These are phyloP conservation scores for Zopfochytrium polystomum DNA, from an alignment of 371 early-diverging fungal species.

Conservation along the genomic window DNA sequence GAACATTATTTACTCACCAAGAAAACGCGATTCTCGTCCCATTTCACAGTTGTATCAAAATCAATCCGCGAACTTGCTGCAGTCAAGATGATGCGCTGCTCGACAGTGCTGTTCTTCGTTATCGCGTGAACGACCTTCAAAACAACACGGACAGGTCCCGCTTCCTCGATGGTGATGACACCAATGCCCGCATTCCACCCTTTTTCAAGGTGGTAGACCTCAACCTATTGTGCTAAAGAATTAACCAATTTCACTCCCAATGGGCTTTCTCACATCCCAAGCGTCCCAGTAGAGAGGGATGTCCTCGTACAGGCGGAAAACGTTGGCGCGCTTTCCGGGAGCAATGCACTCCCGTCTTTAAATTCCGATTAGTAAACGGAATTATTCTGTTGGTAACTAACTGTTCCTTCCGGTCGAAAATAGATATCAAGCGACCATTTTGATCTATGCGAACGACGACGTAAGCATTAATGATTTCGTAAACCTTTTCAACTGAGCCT, in stretches of 20 bases:
- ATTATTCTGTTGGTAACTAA: conserved; percentile 8
- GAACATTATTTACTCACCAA: conserved; percentile 50
- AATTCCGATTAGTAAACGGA: conserved; percentile 5
- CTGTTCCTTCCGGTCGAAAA: conserved; percentile 53
- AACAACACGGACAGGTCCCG: conserved; percentile 68
- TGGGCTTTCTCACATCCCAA: conserved; percentile 35
- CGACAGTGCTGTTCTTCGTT: conserved; percentile 60
- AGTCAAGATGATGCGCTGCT: conserved; percentile 72
- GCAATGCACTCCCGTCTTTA: conserved; percentile 70
- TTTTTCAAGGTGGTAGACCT: conserved; percentile 87
- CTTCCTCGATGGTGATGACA: conserved; percentile 48
- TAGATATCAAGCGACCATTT: conserved; percentile 66
- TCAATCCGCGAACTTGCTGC: conserved; percentile 71
- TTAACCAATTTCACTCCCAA: neutral
- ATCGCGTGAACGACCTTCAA: conserved; percentile 64
- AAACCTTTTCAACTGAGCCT: conserved; percentile 1
- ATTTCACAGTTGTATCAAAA: conserved; percentile 80
- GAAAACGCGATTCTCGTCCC: conserved; percentile 88
- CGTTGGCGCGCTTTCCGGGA: conserved; percentile 66
- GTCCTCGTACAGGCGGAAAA: conserved; percentile 79
- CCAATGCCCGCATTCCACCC: conserved; percentile 50
- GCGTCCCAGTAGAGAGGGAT: conserved; percentile 82
- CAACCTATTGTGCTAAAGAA: conserved; percentile 44
- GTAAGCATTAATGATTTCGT: conserved; percentile 67
- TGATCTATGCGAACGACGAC: conserved; percentile 65